Conservation (phyloP, 2,329 filamentous ascomycete genomes). For the Scedosporium aurantiacum region DNA sequence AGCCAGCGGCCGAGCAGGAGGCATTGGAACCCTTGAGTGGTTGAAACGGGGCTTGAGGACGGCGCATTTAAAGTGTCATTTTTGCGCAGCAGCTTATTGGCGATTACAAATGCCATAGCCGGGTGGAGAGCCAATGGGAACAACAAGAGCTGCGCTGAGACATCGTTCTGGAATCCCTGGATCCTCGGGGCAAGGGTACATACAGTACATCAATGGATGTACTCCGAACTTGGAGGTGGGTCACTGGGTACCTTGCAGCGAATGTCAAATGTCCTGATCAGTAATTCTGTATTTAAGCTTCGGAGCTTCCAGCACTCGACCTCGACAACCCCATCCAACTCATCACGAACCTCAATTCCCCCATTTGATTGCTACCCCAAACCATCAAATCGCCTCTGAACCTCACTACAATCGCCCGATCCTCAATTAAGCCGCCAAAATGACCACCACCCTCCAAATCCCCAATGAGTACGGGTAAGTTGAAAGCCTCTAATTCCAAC, state of each 20-base stretch:
- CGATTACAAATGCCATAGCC: neutral
- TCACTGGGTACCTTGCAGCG: neutral
- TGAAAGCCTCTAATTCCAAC: neutral
- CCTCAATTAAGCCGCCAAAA: constrained; percentile 17
- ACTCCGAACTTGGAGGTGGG: too few relatives aligned
- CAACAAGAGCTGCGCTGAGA: too few relatives aligned
- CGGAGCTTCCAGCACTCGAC: neutral
- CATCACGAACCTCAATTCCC: neutral
- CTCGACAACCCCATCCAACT: neutral
- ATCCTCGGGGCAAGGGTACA: too few relatives aligned
- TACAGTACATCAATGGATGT: too few relatives aligned
- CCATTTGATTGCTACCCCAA: neutral
- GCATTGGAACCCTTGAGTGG: neutral
- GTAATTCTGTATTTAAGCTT: neutral
- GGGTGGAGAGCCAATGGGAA: neutral
- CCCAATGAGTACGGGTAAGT: constrained; percentile 40
- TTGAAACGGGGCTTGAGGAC: neutral
- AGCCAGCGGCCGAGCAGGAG: neutral
- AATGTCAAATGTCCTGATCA: too few relatives aligned
- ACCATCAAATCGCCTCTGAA: neutral
- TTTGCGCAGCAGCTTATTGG: neutral
- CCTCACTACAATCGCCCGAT: neutral
- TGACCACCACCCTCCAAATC: constrained; percentile 32
- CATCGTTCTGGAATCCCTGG: too few relatives aligned
- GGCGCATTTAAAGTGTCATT: too few relatives aligned